These are phyloP conservation scores for Claviceps cyperi DNA, from an alignment of 2,329 filamentous ascomycete genomes.

Conservation along the genomic window DNA sequence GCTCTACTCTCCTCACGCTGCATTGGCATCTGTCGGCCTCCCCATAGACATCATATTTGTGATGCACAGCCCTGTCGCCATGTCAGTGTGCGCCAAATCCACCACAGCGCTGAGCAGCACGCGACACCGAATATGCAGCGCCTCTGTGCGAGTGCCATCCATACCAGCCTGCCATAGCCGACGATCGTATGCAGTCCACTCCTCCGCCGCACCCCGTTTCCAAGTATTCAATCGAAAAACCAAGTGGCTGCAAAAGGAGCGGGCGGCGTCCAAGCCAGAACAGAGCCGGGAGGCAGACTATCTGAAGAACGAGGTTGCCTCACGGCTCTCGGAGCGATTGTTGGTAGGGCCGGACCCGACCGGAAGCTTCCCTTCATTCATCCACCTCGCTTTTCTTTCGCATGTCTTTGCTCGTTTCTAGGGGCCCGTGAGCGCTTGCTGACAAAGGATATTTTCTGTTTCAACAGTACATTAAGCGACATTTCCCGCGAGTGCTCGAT, in stretches of 20 bases:
- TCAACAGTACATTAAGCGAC: constrained; percentile 73
- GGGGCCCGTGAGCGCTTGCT: not conserved
- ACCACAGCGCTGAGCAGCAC: constrained; percentile 13
- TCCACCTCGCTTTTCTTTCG: not conserved
- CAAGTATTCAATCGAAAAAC: constrained; percentile 82
- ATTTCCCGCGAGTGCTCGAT: constrained; percentile 74
- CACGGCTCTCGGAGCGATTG: constrained; percentile 69
- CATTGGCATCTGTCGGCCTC: not conserved
- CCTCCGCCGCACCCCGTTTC: constrained; percentile 61
- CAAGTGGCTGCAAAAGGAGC: constrained; percentile 86
- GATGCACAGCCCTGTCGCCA: constrained; percentile 9
- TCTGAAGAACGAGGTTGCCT: constrained; percentile 81
- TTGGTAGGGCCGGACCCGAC: constrained; percentile 36
- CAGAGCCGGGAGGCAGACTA: constrained; percentile 76
- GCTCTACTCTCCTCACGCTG: not conserved
- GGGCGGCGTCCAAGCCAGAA: constrained; percentile 57
- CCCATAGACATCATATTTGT: not conserved
- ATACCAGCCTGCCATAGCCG: constrained; percentile 9
- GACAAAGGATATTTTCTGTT: not conserved
- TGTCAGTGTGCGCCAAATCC: constrained; percentile 16
- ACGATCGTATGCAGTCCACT: constrained; percentile 62
- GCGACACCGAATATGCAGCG: constrained; percentile 11
- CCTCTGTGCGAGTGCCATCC: constrained; percentile 5
- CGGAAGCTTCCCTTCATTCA: not conserved
- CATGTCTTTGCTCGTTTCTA: not conserved